Percentiles rank a stretch among this genome's conserved stretches.
phyloP scores from a whole-genome alignment of 345 rosid species.

The Dipteronia sinensis region DNA sequence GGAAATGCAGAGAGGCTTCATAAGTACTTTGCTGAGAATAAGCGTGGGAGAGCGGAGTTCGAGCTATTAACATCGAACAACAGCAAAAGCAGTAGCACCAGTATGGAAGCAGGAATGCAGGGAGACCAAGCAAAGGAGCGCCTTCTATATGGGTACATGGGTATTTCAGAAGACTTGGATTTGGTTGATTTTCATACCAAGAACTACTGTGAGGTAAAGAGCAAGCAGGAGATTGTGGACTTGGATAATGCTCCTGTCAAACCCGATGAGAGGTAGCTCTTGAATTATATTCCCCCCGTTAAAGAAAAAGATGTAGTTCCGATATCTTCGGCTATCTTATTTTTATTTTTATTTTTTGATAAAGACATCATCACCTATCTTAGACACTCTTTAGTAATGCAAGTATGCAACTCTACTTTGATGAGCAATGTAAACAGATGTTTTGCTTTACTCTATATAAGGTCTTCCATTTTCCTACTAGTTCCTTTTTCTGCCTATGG shows the following conservation, averaged over 20 bases:
- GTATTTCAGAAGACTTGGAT: constrained; percentile 61
- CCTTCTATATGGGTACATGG: constrained; percentile 51
- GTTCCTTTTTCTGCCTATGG: neutral
- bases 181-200: constrained; percentile 49
- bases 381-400: neutral
- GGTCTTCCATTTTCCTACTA: neutral
- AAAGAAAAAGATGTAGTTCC: neutral
- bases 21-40: constrained; percentile 41
- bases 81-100: constrained; percentile 5
- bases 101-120: constrained; percentile 13
- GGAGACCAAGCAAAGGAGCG: constrained; percentile 44
- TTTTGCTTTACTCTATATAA: neutral
- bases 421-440: neutral
- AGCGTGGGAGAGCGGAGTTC: constrained; percentile 50
- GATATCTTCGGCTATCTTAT: neutral
- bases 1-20: constrained; percentile 50
- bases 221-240: constrained; percentile 59
- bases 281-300: neutral
- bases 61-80: constrained; percentile 22
- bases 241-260: constrained; percentile 64
- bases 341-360: too few species aligned
- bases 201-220: constrained; percentile 43
- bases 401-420: neutral
- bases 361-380: neutral
- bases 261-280: constrained; percentile 30